phyloP scores from a whole-genome alignment of 2,329 filamentous ascomycete genomes.

The Talaromyces marneffei region DNA sequence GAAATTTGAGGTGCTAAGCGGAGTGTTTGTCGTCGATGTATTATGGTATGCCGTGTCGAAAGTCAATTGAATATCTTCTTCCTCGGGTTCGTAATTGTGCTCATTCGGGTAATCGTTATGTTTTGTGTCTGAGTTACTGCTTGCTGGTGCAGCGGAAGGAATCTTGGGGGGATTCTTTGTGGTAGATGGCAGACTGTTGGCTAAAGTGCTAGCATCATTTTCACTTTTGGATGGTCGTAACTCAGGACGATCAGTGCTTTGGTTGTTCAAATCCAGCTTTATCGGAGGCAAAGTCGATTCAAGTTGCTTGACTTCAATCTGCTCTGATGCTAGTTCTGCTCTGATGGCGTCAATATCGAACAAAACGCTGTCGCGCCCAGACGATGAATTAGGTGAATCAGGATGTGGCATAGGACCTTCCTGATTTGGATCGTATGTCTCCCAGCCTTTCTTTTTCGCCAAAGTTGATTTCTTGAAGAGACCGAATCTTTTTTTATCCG shows the following conservation, averaged over 20 bases:
- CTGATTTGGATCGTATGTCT: conserved; percentile 72
- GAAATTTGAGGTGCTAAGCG: conserved; percentile 10
- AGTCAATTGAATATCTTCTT: conserved; percentile 56
- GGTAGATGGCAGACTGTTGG: conserved; percentile 17
- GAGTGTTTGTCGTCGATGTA: conserved; percentile 13
- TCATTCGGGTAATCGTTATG: not conserved
- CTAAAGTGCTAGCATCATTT: conserved; percentile 23
- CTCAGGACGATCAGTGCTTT: conserved; percentile 21
- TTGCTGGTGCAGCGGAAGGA: not conserved
- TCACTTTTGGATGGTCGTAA: conserved; percentile 39
- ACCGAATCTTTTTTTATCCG: conserved; percentile 64
- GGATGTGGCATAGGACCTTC: conserved; percentile 26
- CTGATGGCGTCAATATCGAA: conserved; percentile 96
- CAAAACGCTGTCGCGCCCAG: conserved; percentile 53
- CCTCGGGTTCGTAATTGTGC: conserved; percentile 15
- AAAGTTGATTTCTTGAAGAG: conserved; percentile 74
- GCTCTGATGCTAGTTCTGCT: conserved; percentile 70
- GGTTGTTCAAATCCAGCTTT: conserved; percentile 59
- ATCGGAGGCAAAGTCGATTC: conserved; percentile 85
- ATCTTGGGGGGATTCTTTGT: conserved; percentile 9
- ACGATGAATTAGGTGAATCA: conserved; percentile 23
- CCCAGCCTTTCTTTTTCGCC: conserved; percentile 80
- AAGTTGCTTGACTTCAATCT: conserved; percentile 68
- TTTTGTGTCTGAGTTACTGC: not conserved
- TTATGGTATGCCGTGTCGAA: conserved; percentile 61